These are phyloP conservation scores for Metschnikowia amazonensis DNA, from an alignment of 805 yeast species.

Conservation along the genomic window DNA sequence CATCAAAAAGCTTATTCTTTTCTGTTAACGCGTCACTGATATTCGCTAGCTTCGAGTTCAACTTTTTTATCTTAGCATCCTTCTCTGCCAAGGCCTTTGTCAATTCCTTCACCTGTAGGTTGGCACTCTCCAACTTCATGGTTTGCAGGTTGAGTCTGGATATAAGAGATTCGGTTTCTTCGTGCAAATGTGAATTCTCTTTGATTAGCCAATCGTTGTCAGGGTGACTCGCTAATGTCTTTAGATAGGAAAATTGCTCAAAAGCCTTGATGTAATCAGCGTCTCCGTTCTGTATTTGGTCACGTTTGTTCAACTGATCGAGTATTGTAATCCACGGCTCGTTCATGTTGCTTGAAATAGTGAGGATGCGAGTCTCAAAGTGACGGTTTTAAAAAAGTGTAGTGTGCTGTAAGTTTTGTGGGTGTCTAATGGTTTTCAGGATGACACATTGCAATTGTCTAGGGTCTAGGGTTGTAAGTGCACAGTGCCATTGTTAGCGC, in stretches of 20 bases:
- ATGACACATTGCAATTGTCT: neutral
- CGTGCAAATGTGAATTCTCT: conserved; percentile 20
- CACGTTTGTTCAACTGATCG: conserved; percentile 27
- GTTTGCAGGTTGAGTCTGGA: conserved; percentile 25
- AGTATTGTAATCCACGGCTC: conserved; percentile 26
- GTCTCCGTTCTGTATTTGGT: conserved; percentile 31
- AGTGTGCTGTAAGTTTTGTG: neutral
- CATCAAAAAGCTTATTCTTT: conserved; percentile 55
- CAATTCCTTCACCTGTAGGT: conserved; percentile 18
- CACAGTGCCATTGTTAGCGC: conserved; percentile 2
- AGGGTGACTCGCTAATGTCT: conserved; percentile 8
- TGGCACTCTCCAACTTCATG: conserved; percentile 24
- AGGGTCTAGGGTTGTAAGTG: conserved; percentile 2
- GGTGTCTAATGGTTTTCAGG: neutral
- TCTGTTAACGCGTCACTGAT: conserved; percentile 32
- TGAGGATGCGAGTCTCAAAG: neutral
- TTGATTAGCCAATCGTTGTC: conserved; percentile 10
- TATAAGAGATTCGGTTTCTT: conserved; percentile 23
- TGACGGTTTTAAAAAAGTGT: neutral
- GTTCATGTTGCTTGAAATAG: conserved; percentile 3
- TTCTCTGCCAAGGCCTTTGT: conserved; percentile 8
- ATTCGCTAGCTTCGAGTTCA: conserved; percentile 19
- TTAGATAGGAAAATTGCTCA: conserved; percentile 23
- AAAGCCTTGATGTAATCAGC: conserved; percentile 32
- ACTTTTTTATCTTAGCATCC: conserved; percentile 9